phyloP scores from a whole-genome alignment of 805 yeast species.

The Pichia occidentalis region DNA sequence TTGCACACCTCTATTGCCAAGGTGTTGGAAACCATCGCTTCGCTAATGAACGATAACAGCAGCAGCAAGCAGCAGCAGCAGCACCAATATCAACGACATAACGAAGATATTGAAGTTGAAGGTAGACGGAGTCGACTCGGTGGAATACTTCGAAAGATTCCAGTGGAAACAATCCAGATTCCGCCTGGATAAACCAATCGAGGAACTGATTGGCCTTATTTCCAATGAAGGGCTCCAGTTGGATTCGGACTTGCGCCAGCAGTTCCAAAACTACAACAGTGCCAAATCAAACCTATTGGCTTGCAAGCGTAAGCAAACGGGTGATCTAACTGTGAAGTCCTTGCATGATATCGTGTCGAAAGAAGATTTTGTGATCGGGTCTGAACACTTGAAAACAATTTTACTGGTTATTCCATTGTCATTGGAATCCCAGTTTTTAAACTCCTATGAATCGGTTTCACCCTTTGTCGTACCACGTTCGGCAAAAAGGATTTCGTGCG shows the following conservation, averaged over 20 bases:
- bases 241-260: slow-evolving; percentile 76
- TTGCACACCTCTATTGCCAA: slow-evolving; percentile 63
- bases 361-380: slow-evolving; percentile 73
- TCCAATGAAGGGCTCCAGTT: slow-evolving; percentile 73
- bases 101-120: slow-evolving; percentile 7
- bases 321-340: slow-evolving; percentile 87
- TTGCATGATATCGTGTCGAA: slow-evolving; percentile 83
- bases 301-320: slow-evolving; percentile 88
- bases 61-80: slow-evolving; percentile 17
- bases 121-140: slow-evolving; percentile 41
- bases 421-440: slow-evolving; percentile 52
- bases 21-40: slow-evolving; percentile 63
- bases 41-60: slow-evolving; percentile 25
- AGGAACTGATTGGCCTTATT: slow-evolving; percentile 63
- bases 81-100: slow-evolving; percentile 15
- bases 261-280: slow-evolving; percentile 66
- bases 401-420: slow-evolving; percentile 81
- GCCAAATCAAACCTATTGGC: slow-evolving; percentile 82
- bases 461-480: slow-evolving; percentile 89
- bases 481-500: slow-evolving; percentile 63
- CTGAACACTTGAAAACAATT: slow-evolving; percentile 83
- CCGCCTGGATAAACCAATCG: slow-evolving; percentile 76
- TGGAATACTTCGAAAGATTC: slow-evolving; percentile 65
- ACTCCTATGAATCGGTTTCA: slow-evolving; percentile 67
- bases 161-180: slow-evolving; percentile 86